phyloP scores from a whole-genome alignment of 768 basidiomycete species.

The Termitomyces sp. region DNA sequence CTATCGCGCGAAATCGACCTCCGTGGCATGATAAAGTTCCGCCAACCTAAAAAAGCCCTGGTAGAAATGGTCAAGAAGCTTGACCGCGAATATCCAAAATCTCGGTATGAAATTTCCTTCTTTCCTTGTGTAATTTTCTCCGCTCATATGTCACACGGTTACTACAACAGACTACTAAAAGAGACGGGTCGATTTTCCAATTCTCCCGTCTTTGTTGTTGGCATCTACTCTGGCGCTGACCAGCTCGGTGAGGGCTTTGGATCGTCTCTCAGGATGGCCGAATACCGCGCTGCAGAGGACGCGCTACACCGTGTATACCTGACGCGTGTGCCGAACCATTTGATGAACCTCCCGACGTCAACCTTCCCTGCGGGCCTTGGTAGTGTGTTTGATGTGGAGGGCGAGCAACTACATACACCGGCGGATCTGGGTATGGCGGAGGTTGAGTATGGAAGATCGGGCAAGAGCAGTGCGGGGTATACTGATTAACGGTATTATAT shows the following conservation, averaged over 20 bases:
- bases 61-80: conserved; percentile 70
- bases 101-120: conserved; percentile 43
- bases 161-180: conserved; percentile 65
- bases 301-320: conserved; percentile 80
- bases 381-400: conserved; percentile 44
- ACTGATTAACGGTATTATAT: conserved; percentile 1
- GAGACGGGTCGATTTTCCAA: conserved; percentile 92
- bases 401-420: conserved; percentile 47
- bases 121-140: background rate
- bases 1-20: conserved; percentile 83
- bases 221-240: conserved; percentile 78
- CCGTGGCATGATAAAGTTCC: conserved; percentile 73
- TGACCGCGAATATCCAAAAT: conserved; percentile 60
- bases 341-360: conserved; percentile 66
- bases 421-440: conserved; percentile 59
- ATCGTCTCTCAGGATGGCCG: conserved; percentile 90
- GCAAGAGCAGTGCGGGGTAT: conserved; percentile 36
- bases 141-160: background rate
- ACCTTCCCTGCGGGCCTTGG: conserved; percentile 62
- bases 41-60: conserved; percentile 77
- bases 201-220: conserved; percentile 94
- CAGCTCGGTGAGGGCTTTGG: conserved; percentile 96
- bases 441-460: conserved; percentile 66
- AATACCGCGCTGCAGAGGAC: conserved; percentile 89
- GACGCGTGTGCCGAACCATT: conserved; percentile 67